phyloP scores from a whole-genome alignment of 805 yeast species.

The Candida peoriensis region DNA sequence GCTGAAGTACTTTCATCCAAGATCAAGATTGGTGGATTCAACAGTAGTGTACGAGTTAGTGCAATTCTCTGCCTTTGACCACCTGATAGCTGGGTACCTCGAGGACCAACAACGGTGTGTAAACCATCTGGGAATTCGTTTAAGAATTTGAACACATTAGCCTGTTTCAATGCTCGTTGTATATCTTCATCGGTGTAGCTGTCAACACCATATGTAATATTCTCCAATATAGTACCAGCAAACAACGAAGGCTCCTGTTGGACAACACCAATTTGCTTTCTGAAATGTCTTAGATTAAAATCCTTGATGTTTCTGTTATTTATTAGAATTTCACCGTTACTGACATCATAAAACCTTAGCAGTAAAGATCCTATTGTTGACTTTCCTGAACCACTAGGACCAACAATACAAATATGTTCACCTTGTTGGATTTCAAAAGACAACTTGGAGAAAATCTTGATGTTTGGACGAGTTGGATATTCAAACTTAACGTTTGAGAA shows the following conservation, averaged over 20 bases:
- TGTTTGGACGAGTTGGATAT: constrained; percentile 82
- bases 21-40: constrained; percentile 74
- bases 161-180: constrained; percentile 54
- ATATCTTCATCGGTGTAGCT: constrained; percentile 56
- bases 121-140: constrained; percentile 74
- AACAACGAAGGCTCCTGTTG: constrained; percentile 90
- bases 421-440: constrained; percentile 66
- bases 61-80: constrained; percentile 95
- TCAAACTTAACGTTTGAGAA: constrained; percentile 63
- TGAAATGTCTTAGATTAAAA: constrained; percentile 65
- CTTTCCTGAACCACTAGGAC: constrained; percentile 97
- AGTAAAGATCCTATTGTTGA: constrained; percentile 80
- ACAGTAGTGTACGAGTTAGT: constrained; percentile 77
- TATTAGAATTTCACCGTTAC: constrained; percentile 54
- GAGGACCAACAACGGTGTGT: constrained; percentile 79
- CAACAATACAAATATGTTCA: constrained; percentile 88
- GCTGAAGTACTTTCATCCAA: constrained; percentile 96
- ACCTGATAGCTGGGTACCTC: constrained; percentile 86
- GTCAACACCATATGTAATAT: constrained; percentile 66
- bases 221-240: constrained; percentile 80
- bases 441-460: constrained; percentile 56
- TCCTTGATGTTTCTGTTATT: constrained; percentile 60
- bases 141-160: constrained; percentile 71
- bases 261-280: constrained; percentile 80
- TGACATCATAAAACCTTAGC: constrained; percentile 80